Evolutionary conservation across 139 green algal genomes (phyloP).

Genomic region (Parachlorella kessleri): DNA sequence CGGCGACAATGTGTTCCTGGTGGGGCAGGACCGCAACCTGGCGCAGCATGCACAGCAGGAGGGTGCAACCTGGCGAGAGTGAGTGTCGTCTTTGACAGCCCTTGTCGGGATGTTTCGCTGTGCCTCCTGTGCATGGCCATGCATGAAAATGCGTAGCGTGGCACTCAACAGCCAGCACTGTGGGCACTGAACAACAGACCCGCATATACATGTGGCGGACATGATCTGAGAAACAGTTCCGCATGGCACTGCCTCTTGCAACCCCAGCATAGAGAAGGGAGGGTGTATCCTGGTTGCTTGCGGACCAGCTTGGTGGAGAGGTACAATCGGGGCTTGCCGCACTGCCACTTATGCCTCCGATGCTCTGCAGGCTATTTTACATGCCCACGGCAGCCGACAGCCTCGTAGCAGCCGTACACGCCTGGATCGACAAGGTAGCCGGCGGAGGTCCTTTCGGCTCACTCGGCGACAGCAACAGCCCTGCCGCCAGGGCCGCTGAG

Average conservation of each 20-base stretch:
- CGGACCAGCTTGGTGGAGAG: too few relatives aligned
- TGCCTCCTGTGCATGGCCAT: too few relatives aligned
- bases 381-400: slow-evolving; percentile 9
- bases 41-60: background rate
- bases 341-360: too few relatives aligned
- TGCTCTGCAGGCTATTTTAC: background rate
- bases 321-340: too few relatives aligned
- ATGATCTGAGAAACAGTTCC: background rate
- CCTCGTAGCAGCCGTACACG: slow-evolving; percentile 3
- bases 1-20: slow-evolving; percentile 29
- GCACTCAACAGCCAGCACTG: too few relatives aligned
- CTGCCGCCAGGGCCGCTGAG: background rate
- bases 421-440: slow-evolving; percentile 21
- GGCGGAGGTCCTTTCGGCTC: slow-evolving; percentile 12
- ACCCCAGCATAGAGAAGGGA: too few relatives aligned
- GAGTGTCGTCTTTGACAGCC: too few relatives aligned
- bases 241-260: too few relatives aligned
- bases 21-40: background rate
- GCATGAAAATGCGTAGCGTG: too few relatives aligned
- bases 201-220: background rate
- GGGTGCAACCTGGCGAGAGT: background rate
- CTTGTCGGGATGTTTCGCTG: too few relatives aligned
- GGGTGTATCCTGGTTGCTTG: too few relatives aligned
- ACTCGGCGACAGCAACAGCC: background rate
- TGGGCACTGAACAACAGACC: too few relatives aligned